Percentiles rank a stretch among this genome's conserved stretches.
Conservation (phyloP, 1,284 basidiomycete species). For the Ceratobasidium sp. region DNA sequence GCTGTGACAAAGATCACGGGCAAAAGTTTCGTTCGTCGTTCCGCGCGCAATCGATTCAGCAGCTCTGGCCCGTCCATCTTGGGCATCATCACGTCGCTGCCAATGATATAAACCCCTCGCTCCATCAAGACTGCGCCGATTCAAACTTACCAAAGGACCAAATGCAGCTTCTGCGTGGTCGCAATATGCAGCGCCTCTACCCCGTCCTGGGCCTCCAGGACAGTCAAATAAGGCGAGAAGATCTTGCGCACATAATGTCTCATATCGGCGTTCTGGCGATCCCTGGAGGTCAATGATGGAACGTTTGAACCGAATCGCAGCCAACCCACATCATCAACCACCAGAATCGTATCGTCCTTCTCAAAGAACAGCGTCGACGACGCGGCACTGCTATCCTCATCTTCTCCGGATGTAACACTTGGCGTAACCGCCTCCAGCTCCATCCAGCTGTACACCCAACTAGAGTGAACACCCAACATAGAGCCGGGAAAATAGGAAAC, state of each 20-base stretch:
- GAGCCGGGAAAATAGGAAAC: background rate
- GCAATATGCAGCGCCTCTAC: slow-evolving; percentile 16
- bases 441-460: slow-evolving; percentile 28
- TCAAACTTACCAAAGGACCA: slow-evolving; percentile 13
- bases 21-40: slow-evolving; percentile 46
- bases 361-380: slow-evolving; percentile 49
- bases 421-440: slow-evolving; percentile 48
- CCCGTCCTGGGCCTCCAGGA: slow-evolving; percentile 24
- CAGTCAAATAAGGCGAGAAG: slow-evolving; percentile 43
- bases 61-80: slow-evolving; percentile 24
- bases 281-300: background rate
- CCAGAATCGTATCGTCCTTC: slow-evolving; percentile 51
- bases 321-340: slow-evolving; percentile 48
- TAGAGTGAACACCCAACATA: background rate
- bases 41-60: slow-evolving; percentile 11
- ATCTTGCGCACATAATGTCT: slow-evolving; percentile 48
- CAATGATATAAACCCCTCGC: background rate
- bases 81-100: slow-evolving; percentile 39
- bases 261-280: slow-evolving; percentile 32
- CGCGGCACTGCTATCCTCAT: slow-evolving; percentile 47
- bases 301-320: background rate
- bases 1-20: slow-evolving; percentile 54
- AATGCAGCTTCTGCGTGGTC: slow-evolving; percentile 1
- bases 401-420: slow-evolving; percentile 38
- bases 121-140: background rate